These are phyloP conservation scores for Mikania micrantha DNA, from an alignment of 129 eudicot species.

Conservation along the genomic window DNA sequence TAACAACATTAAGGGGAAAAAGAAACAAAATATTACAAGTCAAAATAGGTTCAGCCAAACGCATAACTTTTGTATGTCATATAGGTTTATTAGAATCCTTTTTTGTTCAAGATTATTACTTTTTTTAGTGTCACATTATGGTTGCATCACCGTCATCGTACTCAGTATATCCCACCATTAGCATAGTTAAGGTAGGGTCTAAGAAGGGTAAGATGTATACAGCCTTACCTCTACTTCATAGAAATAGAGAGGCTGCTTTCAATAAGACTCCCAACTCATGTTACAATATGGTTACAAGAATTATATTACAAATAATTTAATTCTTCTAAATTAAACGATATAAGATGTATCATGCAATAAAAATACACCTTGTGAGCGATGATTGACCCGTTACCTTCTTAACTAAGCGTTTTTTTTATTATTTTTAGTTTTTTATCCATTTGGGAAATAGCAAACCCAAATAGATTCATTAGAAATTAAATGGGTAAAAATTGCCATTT, in stretches of 20 bases:
- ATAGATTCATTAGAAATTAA: neutral
- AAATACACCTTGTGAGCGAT: neutral
- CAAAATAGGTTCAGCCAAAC: neutral
- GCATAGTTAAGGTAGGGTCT: no score
- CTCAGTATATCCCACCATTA: no score
- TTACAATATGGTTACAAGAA: neutral
- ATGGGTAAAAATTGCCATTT: neutral
- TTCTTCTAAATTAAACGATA: neutral
- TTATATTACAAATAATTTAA: neutral
- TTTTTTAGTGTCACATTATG: neutral
- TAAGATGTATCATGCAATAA: neutral
- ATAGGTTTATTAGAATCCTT: neutral
- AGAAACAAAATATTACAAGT: neutral
- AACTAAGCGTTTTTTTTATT: neutral
- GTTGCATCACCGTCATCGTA: no score
- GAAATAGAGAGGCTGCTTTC: no score
- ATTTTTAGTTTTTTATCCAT: neutral
- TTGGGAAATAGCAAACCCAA: neutral
- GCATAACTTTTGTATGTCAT: neutral
- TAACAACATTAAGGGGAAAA: neutral
- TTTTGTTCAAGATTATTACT: neutral
- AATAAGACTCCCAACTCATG: no score
- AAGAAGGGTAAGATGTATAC: no score
- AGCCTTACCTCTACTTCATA: no score
- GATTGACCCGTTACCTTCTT: neutral